These are phyloP conservation scores for Colletotrichum tofieldiae DNA, from an alignment of 2,329 filamentous ascomycete species.

Conservation along the genomic window DNA sequence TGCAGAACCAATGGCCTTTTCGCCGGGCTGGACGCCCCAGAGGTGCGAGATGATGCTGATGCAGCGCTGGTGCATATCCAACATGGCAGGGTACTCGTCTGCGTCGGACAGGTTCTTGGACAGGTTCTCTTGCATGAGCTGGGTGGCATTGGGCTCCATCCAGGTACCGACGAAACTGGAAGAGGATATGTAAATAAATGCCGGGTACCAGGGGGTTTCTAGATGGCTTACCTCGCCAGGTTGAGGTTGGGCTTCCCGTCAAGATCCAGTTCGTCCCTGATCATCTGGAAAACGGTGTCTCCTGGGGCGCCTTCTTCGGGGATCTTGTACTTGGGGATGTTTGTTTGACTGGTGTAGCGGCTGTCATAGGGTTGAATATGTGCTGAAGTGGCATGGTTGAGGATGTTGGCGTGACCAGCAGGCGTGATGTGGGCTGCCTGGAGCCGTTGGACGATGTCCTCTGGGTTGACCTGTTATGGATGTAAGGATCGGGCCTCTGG, in stretches of 20 bases:
- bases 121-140: conserved; percentile 78
- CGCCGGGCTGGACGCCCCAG: conserved; percentile 74
- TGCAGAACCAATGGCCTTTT: conserved; percentile 77
- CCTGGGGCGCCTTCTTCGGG: conserved; percentile 71
- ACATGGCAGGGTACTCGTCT: conserved; percentile 74
- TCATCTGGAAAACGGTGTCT: conserved; percentile 76
- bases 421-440: conserved; percentile 60
- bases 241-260: conserved; percentile 79
- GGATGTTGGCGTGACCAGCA: conserved; percentile 52
- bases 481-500: background rate
- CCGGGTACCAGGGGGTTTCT: background rate
- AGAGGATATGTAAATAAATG: conserved; percentile 19
- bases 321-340: conserved; percentile 72
- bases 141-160: conserved; percentile 77
- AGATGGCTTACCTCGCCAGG: conserved; percentile 64
- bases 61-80: conserved; percentile 76
- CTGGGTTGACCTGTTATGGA: conserved; percentile 63
- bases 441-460: conserved; percentile 69
- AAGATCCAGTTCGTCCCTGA: conserved; percentile 75
- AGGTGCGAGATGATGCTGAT: conserved; percentile 78
- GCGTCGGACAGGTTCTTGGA: conserved; percentile 82
- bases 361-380: conserved; percentile 72
- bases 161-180: conserved; percentile 79
- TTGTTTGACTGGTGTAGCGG: conserved; percentile 67
- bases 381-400: conserved; percentile 58